Conservation (phyloP, 257 asterid species). For the Pogostemon cablin region DNA sequence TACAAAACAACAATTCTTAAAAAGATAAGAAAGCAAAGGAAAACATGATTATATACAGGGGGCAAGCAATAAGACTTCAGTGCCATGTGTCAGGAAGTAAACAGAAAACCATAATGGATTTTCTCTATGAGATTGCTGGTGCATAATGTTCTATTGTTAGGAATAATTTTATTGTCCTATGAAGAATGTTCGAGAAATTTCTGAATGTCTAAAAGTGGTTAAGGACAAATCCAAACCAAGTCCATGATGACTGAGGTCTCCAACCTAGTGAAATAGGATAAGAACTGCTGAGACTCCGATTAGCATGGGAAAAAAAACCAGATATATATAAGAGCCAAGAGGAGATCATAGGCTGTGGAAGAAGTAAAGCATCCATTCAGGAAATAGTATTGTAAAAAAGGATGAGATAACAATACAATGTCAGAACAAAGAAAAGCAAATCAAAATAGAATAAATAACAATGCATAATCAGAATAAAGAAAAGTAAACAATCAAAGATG, state of each 20-base stretch:
- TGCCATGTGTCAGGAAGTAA: neutral
- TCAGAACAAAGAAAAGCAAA: too few relatives aligned
- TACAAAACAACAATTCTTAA: conserved; percentile 23
- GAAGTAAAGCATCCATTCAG: neutral
- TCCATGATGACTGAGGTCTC: neutral
- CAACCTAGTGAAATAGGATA: neutral
- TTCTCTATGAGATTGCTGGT: neutral
- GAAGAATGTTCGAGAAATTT: neutral
- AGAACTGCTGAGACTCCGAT: neutral
- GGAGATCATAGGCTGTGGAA: neutral
- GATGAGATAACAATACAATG: too few relatives aligned
- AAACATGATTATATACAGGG: neutral
- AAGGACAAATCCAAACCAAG: conserved; percentile 8
- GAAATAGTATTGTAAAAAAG: too few relatives aligned
- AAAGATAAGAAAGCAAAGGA: conserved; percentile 9
- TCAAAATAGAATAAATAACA: neutral
- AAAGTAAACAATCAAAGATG: conserved; percentile 21
- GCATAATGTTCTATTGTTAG: neutral
- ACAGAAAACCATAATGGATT: neutral
- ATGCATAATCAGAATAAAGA: conserved; percentile 12
- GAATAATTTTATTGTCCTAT: neutral
- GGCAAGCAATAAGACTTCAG: conserved; percentile 13
- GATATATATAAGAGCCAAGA: conserved; percentile 3
- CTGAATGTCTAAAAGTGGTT: neutral
- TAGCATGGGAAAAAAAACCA: conserved; percentile 8